Evolutionary conservation across 2,329 filamentous ascomycete species (phyloP), one percentile per base, ranked within the genome.

Genomic region (Epichloe typhina): DNA sequence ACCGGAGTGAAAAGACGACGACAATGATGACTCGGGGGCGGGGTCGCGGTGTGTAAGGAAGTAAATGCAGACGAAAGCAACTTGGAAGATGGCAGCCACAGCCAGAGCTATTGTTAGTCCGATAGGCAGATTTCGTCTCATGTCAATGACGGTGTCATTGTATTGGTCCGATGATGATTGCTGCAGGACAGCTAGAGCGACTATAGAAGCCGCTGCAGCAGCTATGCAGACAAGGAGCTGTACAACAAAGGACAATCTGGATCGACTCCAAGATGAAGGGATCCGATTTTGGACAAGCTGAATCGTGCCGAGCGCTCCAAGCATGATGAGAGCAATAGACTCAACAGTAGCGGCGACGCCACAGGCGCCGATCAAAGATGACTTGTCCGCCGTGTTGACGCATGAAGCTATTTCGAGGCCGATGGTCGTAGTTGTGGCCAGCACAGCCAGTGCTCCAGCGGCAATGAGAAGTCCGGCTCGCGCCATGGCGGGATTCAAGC

Each of bases 41-140:
- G 59, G 56, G 2, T 63, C 51, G 26, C 72, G 67, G 21, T 61
- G 63, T 36, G 63, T 53, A 35, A 74, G 56, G 54, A 74, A 73
- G 56, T 73, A 69, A 26, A 66, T 57, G 26, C 73, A 62, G 45
- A 76, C 61, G 55, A 77, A 79, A 23, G 69, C 56, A n/a, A 75
- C 61, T 57, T 80, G 77, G 7, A 66, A 61, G 1, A 65, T 59
- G 52, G 75, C 73, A 5, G 72, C 66, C 39, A 75, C 51, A 9
- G 68, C 71, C 48, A 79, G 64, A 13, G 70, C 64, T 13, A 72
- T 61, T 0, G 75, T 68, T 4, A 69, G 62, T 35, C 71, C 75
- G 13, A 71, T 61, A 37, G 79, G 58, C 45, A 75, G 69, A 40
- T 49, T 52, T 61, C 60, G 49, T 46, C 57, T 58, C 19, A 55